Conservation (phyloP, 345 rosid genomes). For the Eucalyptus tenuipes region DNA sequence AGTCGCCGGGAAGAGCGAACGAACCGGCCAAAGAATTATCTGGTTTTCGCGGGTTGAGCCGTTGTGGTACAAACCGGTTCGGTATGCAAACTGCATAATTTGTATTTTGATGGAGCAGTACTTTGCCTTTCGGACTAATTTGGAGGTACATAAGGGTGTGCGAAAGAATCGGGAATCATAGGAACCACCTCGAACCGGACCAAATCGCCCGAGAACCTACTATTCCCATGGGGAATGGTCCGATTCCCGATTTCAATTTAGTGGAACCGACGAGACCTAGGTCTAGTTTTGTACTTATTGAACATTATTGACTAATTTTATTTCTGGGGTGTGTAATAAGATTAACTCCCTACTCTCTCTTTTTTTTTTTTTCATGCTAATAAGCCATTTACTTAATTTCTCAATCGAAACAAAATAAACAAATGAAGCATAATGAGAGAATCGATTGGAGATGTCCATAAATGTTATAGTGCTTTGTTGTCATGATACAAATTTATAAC, state of each 20-base stretch:
- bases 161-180: fast-evolving
- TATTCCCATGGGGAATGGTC: fast-evolving
- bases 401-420: too few relatives aligned
- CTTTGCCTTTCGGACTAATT: neutral
- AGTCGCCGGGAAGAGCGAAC: neutral
- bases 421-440: fast-evolving
- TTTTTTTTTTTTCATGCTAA: fast-evolving
- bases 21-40: neutral
- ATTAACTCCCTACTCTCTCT: too few relatives aligned
- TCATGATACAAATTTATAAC: too few relatives aligned
- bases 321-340: fast-evolving
- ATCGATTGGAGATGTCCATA: too few relatives aligned
- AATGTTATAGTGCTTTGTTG: fast-evolving
- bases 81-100: neutral
- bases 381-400: too few relatives aligned
- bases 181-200: fast-evolving
- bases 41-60: neutral
- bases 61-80: neutral
- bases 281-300: too few relatives aligned
- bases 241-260: fast-evolving
- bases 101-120: neutral
- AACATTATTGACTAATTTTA: too few relatives aligned
- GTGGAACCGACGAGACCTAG: fast-evolving
- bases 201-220: fast-evolving
- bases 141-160: fast-evolving